Conservation (phyloP, 73 alveolate species). For the Breviolum minutum region DNA sequence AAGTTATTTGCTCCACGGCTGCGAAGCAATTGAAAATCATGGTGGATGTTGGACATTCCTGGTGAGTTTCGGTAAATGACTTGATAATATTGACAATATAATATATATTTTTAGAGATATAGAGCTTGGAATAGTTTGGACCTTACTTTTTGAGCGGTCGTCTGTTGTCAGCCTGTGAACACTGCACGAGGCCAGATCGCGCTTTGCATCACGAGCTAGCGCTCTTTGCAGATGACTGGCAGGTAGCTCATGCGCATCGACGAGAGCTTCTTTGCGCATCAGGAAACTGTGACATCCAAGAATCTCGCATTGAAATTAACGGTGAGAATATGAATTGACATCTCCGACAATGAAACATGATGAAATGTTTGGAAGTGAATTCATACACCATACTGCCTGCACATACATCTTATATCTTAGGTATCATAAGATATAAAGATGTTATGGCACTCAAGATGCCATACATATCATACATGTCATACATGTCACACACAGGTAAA, state of each 20-base stretch:
- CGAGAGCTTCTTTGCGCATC: constrained; percentile 15
- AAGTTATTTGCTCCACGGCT: constrained; percentile 5
- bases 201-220: not conserved
- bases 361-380: too few species aligned
- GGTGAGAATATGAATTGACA: too few species aligned
- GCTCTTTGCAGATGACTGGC: not conserved
- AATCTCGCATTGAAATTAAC: not conserved
- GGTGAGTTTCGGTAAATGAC: not conserved
- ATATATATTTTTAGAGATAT: too few species aligned
- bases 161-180: not conserved
- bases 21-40: not conserved
- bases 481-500: too few species aligned
- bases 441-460: too few species aligned
- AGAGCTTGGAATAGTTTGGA: too few species aligned
- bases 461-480: too few species aligned
- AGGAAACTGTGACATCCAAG: not conserved
- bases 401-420: too few species aligned
- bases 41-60: too few species aligned
- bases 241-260: constrained; percentile 44
- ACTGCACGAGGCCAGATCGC: not conserved
- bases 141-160: not conserved
- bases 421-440: too few species aligned
- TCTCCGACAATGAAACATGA: too few species aligned
- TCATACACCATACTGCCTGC: too few species aligned
- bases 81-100: not conserved